Base-by-base conservation (phyloP, 208 protist genomes). In the Acanthamoeba healyi region DNA sequence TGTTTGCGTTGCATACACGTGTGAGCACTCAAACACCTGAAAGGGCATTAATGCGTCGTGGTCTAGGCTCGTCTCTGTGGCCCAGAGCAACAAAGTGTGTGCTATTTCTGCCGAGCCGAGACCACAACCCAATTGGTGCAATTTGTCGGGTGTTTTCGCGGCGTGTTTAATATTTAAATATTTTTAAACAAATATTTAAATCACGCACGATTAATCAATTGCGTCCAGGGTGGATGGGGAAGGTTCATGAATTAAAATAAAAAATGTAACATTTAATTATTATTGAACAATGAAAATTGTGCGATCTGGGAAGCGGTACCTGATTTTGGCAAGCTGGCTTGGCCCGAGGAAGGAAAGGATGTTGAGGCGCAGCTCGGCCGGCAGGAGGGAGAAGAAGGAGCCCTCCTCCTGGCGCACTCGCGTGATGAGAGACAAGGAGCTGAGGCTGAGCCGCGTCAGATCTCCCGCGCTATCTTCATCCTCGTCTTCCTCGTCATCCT, bases 321-420 rank as follows among this genome's bases (percentile, higher is more conserved):
- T 49, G 22, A 86, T 58, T 32, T 58, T 49, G 46, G 77, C 77
- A 7, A 86, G 77, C 34, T 86, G 77, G 44, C 77, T 86, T 5
- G 77, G 77, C 24, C 77, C n/a, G 4, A 86, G 44, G 77, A 86
- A 86, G 44, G 77, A 86, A 24, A 86, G 34, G n/a, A 86, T 86
- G 77, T 58, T 58, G 77, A 86, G 77, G 44, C 77, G 77, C 0
- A 86, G 42, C 32, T 86, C 77, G 24, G 77, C 44, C 4, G 77
- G 77, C 26, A 86, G 26, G 12, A 86, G 77, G 32, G 77, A 86
- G 44, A 86, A 58, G 44, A 86, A 86, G 26, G 77, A 86, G 1
- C 77, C 77, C 44, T 86, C 77, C 44, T 86, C 77, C 17, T 26
- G 77, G 14, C 44, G 40, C 44, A 86, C 77, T 36, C 77, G 77